Base-by-base conservation (phyloP, 306 rosid genomes). In the Alnus glutinosa region DNA sequence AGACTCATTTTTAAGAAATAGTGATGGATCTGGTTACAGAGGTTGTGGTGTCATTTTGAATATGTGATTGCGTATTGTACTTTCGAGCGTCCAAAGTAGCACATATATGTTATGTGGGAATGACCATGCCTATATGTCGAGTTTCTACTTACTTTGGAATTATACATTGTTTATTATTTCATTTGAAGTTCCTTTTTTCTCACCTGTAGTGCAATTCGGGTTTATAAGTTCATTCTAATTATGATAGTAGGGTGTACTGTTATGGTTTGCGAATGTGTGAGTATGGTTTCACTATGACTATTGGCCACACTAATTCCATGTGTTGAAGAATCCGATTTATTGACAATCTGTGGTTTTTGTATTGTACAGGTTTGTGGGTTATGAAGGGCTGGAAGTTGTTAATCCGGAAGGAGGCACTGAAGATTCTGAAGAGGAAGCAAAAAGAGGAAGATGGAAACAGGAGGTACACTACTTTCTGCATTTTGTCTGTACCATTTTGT, bases 361-460 rank as follows among this genome's bases (percentile, higher is more conserved):
- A 54, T 23, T 69, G 5, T 55, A 71, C 78, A 88, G 92, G 69
- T 32, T 80, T 6, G 0, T 81, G 47, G 90, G 85, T 71, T 84
- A 88, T 70, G 98, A 95, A 84, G 98, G 98, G 37, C 82, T 95
- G n/a, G 98, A 95, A 88, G 96, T 95, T 75, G 81, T 95, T 76
- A 93, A 95, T 83, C 99, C 98, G 9, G 99, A 95, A 34, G 99
- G 99, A 68, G 98, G 99, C 73, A 91, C 91, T 50, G 99, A 91
- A 82, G 99, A 95, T 79, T 92, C 97, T 67, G 98, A 87, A 78
- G 96, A 90, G 87, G 99, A 95, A 89, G 97, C 99, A 49, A 82
- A 83, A 2, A 92, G 80, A 87, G 99, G 99, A 85, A 82, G 99
- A 81, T 95, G 99, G 99, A 89, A 88, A 70, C 79, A 95, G 59